Conservation (phyloP, 176 grass and related monocot species). For the Lolium multiflorum region DNA sequence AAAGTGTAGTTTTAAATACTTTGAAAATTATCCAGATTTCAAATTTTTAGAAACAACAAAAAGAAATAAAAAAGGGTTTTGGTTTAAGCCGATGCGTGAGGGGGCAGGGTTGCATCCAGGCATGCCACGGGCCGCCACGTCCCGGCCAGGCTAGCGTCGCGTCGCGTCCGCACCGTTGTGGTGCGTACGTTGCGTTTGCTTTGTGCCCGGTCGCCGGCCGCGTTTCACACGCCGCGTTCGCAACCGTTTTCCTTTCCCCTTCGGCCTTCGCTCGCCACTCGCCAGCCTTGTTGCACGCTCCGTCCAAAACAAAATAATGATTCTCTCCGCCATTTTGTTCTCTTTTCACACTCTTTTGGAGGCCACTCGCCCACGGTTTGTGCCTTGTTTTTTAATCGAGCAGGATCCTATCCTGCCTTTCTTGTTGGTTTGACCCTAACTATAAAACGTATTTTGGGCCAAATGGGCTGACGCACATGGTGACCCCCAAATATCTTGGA, state of each 20-base stretch:
- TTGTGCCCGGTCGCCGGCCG: constrained; percentile 12
- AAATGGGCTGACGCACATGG: neutral
- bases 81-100: too few relatives aligned
- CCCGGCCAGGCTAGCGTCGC: neutral
- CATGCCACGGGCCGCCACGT: too few relatives aligned
- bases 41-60: too few relatives aligned
- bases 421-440: neutral
- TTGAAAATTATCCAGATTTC: too few relatives aligned
- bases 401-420: neutral
- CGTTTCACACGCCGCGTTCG: constrained; percentile 20
- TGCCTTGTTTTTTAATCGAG: neutral
- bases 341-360: neutral
- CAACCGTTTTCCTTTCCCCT: neutral
- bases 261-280: neutral
- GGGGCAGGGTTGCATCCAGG: too few relatives aligned
- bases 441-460: neutral
- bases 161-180: neutral
- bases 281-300: neutral
- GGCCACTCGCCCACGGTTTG: neutral
- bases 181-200: neutral
- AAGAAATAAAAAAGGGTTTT: too few relatives aligned
- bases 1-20: too few relatives aligned
- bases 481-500: neutral
- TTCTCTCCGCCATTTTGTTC: neutral
- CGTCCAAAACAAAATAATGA: neutral